These are phyloP conservation scores for Anthostomella pinea DNA, from an alignment of 2,329 filamentous ascomycete genomes.

Conservation along the genomic window DNA sequence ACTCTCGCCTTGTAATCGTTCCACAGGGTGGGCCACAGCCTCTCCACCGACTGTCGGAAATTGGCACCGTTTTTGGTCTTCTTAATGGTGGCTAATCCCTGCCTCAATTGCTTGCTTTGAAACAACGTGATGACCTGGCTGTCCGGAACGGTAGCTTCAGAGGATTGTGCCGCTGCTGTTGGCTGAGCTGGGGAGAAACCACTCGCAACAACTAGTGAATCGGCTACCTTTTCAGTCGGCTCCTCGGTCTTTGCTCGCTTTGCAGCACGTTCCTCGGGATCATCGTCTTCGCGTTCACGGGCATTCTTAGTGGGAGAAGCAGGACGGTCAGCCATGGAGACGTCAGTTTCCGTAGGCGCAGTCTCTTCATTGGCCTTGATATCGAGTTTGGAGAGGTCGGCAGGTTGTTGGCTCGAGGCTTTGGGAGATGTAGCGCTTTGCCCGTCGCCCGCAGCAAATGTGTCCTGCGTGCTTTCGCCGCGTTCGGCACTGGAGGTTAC, in stretches of 20 bases:
- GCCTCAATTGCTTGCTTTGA: slow-evolving; percentile 40
- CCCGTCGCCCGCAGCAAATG: slow-evolving; percentile 21
- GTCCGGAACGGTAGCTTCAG: slow-evolving; percentile 36
- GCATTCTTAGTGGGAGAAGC: slow-evolving; percentile 53
- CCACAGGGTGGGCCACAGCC: slow-evolving; percentile 71
- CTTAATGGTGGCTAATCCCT: slow-evolving; percentile 71
- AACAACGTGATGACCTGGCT: slow-evolving; percentile 44
- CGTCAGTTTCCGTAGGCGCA: slow-evolving; percentile 22
- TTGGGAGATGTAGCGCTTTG: slow-evolving; percentile 27
- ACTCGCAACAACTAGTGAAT: slow-evolving; percentile 26
- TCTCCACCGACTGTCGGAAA: slow-evolving; percentile 77
- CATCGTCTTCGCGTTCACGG: slow-evolving; percentile 76
- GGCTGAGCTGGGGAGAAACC: slow-evolving; percentile 19
- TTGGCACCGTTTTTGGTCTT: slow-evolving; percentile 77
- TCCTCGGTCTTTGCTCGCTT: slow-evolving; percentile 78
- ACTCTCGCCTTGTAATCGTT: slow-evolving; percentile 68
- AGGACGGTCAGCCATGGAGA: slow-evolving; percentile 22
- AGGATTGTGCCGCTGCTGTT: slow-evolving; percentile 23
- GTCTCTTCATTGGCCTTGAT: slow-evolving; percentile 27
- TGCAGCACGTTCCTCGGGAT: slow-evolving; percentile 61
- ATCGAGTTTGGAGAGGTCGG: slow-evolving; percentile 31
- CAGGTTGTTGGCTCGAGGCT: slow-evolving; percentile 30
- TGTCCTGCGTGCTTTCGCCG: slow-evolving; percentile 21
- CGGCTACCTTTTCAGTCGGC: slow-evolving; percentile 27
- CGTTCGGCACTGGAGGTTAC: slow-evolving; percentile 20